Base-by-base conservation (phyloP, 2,329 filamentous ascomycete genomes). In the Cercospora janseana region DNA sequence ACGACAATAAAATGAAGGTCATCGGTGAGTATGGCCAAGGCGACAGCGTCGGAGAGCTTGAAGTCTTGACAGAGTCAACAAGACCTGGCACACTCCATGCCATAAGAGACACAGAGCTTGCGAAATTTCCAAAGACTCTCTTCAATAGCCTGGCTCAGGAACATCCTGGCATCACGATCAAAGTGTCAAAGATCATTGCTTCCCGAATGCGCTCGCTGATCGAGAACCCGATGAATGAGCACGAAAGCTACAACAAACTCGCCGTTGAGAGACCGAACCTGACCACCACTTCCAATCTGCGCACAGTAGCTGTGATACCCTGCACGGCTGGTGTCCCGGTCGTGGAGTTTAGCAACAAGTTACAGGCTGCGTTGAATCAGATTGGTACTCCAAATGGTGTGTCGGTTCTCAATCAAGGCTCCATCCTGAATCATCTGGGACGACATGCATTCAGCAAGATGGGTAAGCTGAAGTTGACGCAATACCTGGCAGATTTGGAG, bases 61-160 rank as follows among this genome's bases (percentile, higher is more conserved):
- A 98, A 68, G 93, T 98, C 24, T 82, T 98, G 72, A 98, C 94
- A 0, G 94, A 98, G 69, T 93, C 90, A 1, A 82, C 80, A 4
- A 83, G 94, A n/a, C 85, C 92, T 9, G 91, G 88, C 2, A 96
- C 92, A 1, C 73, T 98, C 10, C 92, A 97, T 65, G 93, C 93
- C 4, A 98, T 98, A 60, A 87, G 93, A 50, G 93, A 97, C 58
- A 97, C 93, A 0, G 93, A 98, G 66, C 74, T 98, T 21, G 92
- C 94, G 51, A 97, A 95, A 63, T 95, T 98, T 53, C 93, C 93
- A 1, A 87, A 92, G 51, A 95, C 89, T 0, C 74, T 98, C 1
- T 98, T 98, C 76, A 98, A 98, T 75, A 98, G 93, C 65, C 80
- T 98, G 46, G 93, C 93, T 0, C 86, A 95, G 65, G 93, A 98